Evolutionary conservation across 768 basidiomycete genomes (phyloP).

Genomic region (Coprinellus micaceus): DNA sequence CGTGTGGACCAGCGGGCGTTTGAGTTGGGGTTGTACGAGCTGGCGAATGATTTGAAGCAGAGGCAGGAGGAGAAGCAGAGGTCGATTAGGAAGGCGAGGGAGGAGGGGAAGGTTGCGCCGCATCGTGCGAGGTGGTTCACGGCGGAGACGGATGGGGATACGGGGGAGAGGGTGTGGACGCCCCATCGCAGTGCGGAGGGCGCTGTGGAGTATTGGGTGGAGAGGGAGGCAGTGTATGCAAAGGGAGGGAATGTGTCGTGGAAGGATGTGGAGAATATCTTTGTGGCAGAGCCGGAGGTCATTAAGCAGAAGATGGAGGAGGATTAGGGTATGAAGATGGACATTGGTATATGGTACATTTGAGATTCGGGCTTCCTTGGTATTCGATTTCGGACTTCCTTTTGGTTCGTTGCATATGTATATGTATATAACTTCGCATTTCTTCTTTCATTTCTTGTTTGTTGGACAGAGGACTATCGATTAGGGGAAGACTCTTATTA

Average conservation of each 20-base stretch:
- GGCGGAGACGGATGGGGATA: constrained; percentile 80
- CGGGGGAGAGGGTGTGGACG: constrained; percentile 84
- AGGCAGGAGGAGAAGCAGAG: constrained; percentile 84
- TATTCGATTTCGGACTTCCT: no score
- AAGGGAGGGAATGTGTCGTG: constrained; percentile 29
- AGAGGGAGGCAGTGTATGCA: constrained; percentile 40
- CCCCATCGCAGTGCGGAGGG: constrained; percentile 57
- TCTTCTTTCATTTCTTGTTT: neutral
- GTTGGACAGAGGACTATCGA: no score
- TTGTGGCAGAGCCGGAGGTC: constrained; percentile 59
- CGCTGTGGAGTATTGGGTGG: constrained; percentile 16
- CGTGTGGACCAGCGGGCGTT: constrained; percentile 94
- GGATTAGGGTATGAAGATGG: no score
- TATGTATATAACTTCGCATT: neutral
- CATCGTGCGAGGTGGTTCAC: constrained; percentile 88
- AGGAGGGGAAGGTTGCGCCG: constrained; percentile 65
- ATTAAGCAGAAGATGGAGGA: constrained; percentile 19
- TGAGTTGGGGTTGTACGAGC: constrained; percentile 82
- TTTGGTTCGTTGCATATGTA: no score
- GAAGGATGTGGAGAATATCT: constrained; percentile 74
- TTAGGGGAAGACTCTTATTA: no score
- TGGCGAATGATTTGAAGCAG: constrained; percentile 75
- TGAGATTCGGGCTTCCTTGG: no score
- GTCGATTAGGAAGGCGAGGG: constrained; percentile 64
- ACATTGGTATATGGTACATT: no score